phyloP scores from a whole-genome alignment of 2,329 filamentous ascomycete genomes.

The Fusarium fujikuroi region DNA sequence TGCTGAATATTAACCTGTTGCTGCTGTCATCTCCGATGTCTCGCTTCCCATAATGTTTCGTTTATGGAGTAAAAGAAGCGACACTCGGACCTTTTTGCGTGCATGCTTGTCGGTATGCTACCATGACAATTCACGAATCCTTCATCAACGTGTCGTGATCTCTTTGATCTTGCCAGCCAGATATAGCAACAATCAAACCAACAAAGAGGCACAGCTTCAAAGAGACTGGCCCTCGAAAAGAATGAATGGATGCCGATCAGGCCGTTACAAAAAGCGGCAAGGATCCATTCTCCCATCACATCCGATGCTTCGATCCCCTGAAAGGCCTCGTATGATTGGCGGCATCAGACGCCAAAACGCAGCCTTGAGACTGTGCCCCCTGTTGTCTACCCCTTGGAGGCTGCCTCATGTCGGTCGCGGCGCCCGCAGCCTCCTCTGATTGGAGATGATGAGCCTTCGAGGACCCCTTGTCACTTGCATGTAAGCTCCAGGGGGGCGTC shows the following conservation, averaged over 20 bases:
- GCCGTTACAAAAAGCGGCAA: constrained; percentile 41
- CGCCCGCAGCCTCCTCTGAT: constrained; percentile 40
- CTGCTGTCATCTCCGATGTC: constrained; percentile 31
- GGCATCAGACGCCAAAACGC: constrained; percentile 38
- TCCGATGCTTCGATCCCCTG: constrained; percentile 38
- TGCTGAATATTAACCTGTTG: neutral
- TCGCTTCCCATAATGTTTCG: constrained; percentile 33
- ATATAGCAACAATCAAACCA: constrained; percentile 22
- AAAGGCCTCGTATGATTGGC: constrained; percentile 38
- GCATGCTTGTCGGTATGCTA: constrained; percentile 1
- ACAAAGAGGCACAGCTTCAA: constrained; percentile 26
- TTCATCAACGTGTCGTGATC: constrained; percentile 23
- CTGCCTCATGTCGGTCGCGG: constrained; percentile 38
- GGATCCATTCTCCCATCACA: constrained; percentile 35
- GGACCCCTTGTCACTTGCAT: constrained; percentile 30
- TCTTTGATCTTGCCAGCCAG: constrained; percentile 13
- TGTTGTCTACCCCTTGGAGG: constrained; percentile 30
- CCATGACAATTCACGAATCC: constrained; percentile 15
- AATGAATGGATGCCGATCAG: constrained; percentile 37
- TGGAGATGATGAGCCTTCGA: constrained; percentile 24
- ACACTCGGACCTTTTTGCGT: neutral
- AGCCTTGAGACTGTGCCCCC: constrained; percentile 26
- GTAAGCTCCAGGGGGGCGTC: constrained; percentile 23
- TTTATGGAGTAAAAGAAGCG: constrained; percentile 10
- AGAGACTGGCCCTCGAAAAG: constrained; percentile 18